Conservation (phyloP, 208 protist genomes). For the Trypanosomatidae sp. region DNA sequence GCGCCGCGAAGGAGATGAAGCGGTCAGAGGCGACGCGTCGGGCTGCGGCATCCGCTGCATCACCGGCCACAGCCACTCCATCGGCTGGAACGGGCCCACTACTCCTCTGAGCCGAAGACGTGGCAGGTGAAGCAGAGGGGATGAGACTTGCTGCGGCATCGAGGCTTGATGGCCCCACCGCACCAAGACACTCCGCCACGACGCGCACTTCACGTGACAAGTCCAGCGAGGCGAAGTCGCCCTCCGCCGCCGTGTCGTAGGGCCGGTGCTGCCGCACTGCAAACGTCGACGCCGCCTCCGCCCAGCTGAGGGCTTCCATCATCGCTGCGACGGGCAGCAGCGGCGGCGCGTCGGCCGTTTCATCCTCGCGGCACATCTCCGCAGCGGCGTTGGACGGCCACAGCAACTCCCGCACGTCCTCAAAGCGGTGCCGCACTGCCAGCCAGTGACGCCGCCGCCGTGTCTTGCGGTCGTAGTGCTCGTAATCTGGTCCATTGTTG, state of each 20-base stretch:
- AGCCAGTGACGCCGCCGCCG: constrained; percentile 78
- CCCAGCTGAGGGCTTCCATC: constrained; percentile 75
- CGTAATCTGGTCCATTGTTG: constrained; percentile 86
- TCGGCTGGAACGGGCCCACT: too few species aligned
- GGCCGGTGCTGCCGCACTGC: constrained; percentile 61
- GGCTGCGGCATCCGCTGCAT: too few species aligned
- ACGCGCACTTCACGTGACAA: constrained; percentile 63
- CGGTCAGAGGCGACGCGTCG: constrained; percentile 24
- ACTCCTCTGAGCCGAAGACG: too few species aligned
- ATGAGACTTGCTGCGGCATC: too few species aligned
- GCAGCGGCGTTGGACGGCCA: constrained; percentile 45
- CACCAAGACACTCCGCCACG: constrained; percentile 34
- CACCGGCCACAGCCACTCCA: too few species aligned
- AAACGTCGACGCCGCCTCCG: constrained; percentile 85
- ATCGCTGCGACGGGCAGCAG: constrained; percentile 35
- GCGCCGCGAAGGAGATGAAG: constrained; percentile 57
- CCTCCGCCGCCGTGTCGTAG: constrained; percentile 43
- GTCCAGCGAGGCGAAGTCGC: constrained; percentile 63
- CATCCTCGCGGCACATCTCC: too few species aligned
- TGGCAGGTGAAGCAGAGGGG: too few species aligned
- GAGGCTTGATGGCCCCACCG: neutral
- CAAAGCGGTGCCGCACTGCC: constrained; percentile 70
- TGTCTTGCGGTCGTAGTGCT: constrained; percentile 78
- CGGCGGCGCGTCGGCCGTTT: too few species aligned
- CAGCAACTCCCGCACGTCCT: constrained; percentile 71